Base-by-base conservation (phyloP, 805 yeast genomes). In the Pichia paraexigua region DNA sequence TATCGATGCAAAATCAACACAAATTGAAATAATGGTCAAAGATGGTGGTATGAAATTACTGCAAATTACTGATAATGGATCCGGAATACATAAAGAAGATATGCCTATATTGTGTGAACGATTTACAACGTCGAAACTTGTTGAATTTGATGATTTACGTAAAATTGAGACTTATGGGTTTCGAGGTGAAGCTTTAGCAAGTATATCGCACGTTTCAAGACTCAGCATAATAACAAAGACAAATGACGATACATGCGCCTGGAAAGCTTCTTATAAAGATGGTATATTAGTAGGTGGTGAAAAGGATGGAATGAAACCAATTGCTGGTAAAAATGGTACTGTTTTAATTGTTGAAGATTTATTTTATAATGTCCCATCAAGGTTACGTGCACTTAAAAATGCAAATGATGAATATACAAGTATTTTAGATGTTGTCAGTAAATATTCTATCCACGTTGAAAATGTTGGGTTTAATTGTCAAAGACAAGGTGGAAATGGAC, bases 171-270 rank as follows among this genome's bases (percentile, higher is more conserved):
- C 98, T 0, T 89, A 89, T 65, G 99, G 99, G 5, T 94, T 94
- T 64, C 75, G 99, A 50, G 99, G 99, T 17, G 99, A 94, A 66
- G 99, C 99, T 0, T 71, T 94, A 46, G 97, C 98, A 1, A 83
- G 94, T 63, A 91, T 94, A 9, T 89, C 97, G 0, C 97, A 92
- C 62, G 84, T 94, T 21, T 76, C 97, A 0, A 84, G 90, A 52
- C 70, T 94, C 1, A 75, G 88, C 0, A 95, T 94, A 7, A 75
- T 83, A 1, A 87, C 97, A 0, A 90, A 87, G 66, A 80, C 86
- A 0, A 61, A 57, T 8, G 75, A 69, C 1, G 77, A 82, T 1
- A 69, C 75, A 0, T 76, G 88, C 60, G 97, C 96, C 0, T 85
- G 85, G 78, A 79, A 73, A 56, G 78, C 87, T 0, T 70, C 67